Evolutionary conservation across 164 flowering plant genomes (phyloP).

Genomic region (Magnolia sinica): DNA sequence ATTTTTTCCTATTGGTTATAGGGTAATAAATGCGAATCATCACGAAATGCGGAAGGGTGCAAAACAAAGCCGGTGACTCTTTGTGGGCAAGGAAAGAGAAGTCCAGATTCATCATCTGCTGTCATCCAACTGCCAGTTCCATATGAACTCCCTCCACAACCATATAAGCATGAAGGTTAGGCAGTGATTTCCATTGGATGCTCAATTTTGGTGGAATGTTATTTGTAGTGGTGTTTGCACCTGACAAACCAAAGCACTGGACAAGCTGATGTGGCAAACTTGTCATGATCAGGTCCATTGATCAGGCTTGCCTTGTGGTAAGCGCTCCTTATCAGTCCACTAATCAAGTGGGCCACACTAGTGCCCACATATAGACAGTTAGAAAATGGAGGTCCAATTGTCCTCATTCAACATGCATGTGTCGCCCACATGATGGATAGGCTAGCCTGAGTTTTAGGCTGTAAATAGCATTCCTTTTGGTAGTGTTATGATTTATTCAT

Average conservation of each 20-base stretch:
- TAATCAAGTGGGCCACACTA: too few relatives aligned
- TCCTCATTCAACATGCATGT: too few relatives aligned
- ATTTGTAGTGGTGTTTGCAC: background rate
- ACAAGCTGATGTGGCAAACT: background rate
- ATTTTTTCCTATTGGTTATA: background rate
- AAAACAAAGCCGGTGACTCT: constrained; percentile 61
- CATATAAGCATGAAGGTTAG: constrained; percentile 76
- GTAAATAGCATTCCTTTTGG: too few relatives aligned
- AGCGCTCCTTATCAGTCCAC: too few relatives aligned
- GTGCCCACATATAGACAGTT: too few relatives aligned
- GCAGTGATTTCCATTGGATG: background rate
- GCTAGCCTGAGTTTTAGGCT: too few relatives aligned
- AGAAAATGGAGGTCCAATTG: too few relatives aligned
- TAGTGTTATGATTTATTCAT: too few relatives aligned
- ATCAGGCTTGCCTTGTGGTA: background rate
- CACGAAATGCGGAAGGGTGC: constrained; percentile 20
- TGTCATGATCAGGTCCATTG: background rate
- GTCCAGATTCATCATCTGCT: constrained; percentile 31
- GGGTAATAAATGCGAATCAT: constrained; percentile 18
- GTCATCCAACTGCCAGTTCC: constrained; percentile 74
- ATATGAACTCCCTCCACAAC: constrained; percentile 82
- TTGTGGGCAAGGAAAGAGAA: constrained; percentile 39
- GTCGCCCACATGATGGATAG: too few relatives aligned
- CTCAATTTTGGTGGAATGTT: background rate
- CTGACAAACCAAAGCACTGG: background rate